A percentile compares a stretch with the other conserved stretches of the same genome.
Evolutionary conservation across 192 early-diverging fungal genomes (phyloP).

Genomic region (Coemansia sp.): DNA sequence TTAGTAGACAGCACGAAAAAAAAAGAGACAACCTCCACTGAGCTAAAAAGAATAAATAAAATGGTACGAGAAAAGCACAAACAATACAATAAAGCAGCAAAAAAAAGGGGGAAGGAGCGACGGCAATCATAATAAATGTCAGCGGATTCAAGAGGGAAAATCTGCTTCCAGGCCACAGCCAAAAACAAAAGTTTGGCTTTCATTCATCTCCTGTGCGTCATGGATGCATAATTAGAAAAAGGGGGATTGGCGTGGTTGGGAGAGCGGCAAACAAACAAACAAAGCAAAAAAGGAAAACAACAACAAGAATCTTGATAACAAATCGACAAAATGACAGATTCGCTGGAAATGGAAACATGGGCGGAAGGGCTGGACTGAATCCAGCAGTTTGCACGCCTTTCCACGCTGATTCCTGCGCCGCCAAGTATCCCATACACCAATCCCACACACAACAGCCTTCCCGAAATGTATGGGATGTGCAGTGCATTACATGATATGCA

Average conservation of each 20-base stretch:
- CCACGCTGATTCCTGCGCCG: neutral
- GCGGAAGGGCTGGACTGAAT: neutral
- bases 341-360: neutral
- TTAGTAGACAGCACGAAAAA: neutral
- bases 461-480: neutral
- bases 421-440: neutral
- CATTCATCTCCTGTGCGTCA: neutral
- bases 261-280: neutral
- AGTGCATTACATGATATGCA: neutral
- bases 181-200: neutral
- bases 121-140: neutral
- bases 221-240: neutral
- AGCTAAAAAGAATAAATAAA: neutral
- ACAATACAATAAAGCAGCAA: neutral
- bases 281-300: neutral
- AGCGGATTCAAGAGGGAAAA: neutral
- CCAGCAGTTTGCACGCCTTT: neutral
- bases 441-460: neutral
- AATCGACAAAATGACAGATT: conserved; percentile 10
- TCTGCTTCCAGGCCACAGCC: neutral
- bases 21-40: neutral
- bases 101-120: neutral
- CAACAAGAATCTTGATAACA: conserved; percentile 7
- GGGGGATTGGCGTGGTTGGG: neutral
- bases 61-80: neutral